phyloP scores from a whole-genome alignment of 2,329 filamentous ascomycete genomes.

The Venturia oleaginea region DNA sequence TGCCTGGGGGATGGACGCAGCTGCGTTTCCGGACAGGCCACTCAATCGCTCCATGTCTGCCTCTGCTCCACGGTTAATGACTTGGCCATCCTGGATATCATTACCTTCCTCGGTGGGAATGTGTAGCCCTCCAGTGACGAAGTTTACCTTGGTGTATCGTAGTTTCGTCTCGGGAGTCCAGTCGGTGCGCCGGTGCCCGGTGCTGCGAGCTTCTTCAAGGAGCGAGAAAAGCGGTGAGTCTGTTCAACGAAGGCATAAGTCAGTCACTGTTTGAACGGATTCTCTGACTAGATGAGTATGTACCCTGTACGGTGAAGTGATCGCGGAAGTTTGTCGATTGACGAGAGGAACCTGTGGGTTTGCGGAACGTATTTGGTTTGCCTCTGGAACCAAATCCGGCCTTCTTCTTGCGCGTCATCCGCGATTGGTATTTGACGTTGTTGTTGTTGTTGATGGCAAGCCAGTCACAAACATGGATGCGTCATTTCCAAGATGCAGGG shows the following conservation, averaged over 20 bases:
- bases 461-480: not conserved
- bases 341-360: not conserved
- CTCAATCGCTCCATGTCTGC: not conserved
- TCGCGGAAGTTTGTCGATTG: not conserved
- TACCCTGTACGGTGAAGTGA: not conserved
- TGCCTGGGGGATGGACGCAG: not conserved
- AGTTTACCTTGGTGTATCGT: slow-evolving; percentile 46
- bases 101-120: slow-evolving; percentile 26
- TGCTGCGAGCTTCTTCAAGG: slow-evolving; percentile 50
- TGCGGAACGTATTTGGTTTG: not conserved
- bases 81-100: not conserved
- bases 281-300: no score
- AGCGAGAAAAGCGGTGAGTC: slow-evolving; percentile 33
- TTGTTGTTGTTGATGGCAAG: not conserved
- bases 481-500: no score
- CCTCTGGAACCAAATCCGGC: not conserved
- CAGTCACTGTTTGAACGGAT: not conserved
- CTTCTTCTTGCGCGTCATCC: not conserved
- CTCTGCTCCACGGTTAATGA: not conserved
- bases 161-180: slow-evolving; percentile 42
- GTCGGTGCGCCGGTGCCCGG: slow-evolving; percentile 39
- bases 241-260: not conserved
- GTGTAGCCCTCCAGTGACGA: slow-evolving; percentile 49
- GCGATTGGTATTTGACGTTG: not conserved
- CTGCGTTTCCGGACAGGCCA: not conserved